Evolutionary conservation across 208 protist genomes (phyloP), one percentile per base, ranked within the genome.

Genomic region (Trypanosoma mega): DNA sequence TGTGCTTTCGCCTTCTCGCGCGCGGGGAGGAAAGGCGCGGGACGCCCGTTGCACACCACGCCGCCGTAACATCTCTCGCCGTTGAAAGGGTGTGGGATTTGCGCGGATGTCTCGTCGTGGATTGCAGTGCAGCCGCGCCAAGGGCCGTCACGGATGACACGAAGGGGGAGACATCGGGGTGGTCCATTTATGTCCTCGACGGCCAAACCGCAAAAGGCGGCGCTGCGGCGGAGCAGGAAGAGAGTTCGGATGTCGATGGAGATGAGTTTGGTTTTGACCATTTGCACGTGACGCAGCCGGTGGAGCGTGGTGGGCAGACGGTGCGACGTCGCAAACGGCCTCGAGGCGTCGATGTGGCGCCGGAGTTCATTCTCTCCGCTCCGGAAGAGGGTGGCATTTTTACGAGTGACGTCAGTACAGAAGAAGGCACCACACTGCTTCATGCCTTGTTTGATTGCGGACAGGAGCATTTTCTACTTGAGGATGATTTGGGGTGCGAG

Each of bases 181-280:
- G 65, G 54, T 47, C 43, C 21, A 5, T 72, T 7, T 72, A 72
- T 26, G 26, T 72, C 16, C 56, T 72, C 31, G 65, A 72, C 20
- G n/a, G 7, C 34, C 3, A 14, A 30, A 7, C 41, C 18, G 29
- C 37, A 2, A 12, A 7, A 21, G 21, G 9, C 5, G 24, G 11
- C 31, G 23, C 18, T 16, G 16, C 14, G 0, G 24, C 29, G 33
- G 58, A 55, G 33, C 37, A 54, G 23, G 54, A 33, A 39, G 24
- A 33, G 31, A 51, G 31, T 18, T 45, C 33, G 43, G 14, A 39
- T 31, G 46, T 36, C 2, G 24, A 62, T n/a, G 61, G 53, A 3
- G 74, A 80, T 63, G 74, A 76, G 24, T 80, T 80, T 63, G 58
- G 52, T 16, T 80, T 80, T 67, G 74, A 73, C 26, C 53, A 63